phyloP scores from a whole-genome alignment of 1,139 yeast genomes.

The Lodderomyces beijingensis region DNA sequence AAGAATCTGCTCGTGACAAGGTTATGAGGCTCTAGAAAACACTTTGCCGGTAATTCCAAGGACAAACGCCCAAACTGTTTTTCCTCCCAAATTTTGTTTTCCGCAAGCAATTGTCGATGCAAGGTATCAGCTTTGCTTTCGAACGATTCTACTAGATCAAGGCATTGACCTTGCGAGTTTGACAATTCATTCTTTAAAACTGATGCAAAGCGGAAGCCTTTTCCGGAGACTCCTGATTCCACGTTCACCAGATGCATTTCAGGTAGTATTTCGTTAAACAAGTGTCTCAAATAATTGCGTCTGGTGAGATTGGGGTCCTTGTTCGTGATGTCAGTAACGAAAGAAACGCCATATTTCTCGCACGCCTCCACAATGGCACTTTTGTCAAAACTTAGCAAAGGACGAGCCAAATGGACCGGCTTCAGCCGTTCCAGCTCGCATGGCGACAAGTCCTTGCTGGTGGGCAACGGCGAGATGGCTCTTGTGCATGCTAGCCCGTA shows the following conservation, averaged over 20 bases:
- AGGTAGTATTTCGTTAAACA: slow-evolving; percentile 28
- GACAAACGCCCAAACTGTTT: slow-evolving; percentile 9
- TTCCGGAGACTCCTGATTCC: not conserved
- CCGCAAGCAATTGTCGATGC: slow-evolving; percentile 7
- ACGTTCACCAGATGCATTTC: slow-evolving; percentile 2
- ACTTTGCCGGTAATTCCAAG: slow-evolving; percentile 8
- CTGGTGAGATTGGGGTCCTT: slow-evolving; percentile 47
- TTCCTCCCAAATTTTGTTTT: slow-evolving; percentile 6
- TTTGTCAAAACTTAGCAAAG: slow-evolving; percentile 49
- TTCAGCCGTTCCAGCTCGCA: slow-evolving; percentile 3
- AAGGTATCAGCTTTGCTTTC: slow-evolving; percentile 12
- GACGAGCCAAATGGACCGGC: slow-evolving; percentile 38
- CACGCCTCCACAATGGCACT: slow-evolving; percentile 46
- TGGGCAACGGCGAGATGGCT: slow-evolving; percentile 23
- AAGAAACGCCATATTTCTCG: slow-evolving; percentile 28
- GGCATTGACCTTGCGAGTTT: slow-evolving; percentile 14
- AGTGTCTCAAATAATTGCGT: slow-evolving; percentile 46
- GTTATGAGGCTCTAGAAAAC: slow-evolving; percentile 7
- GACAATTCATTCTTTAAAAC: slow-evolving; percentile 12
- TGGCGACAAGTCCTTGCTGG: slow-evolving; percentile 16
- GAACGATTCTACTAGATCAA: slow-evolving; percentile 14
- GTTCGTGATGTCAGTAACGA: slow-evolving; percentile 74
- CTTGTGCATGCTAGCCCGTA: slow-evolving; percentile 53
- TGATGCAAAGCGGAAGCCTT: not conserved
- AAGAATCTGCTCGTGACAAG: slow-evolving; percentile 30